Evolutionary conservation across 2,329 filamentous ascomycete species (phyloP).

Genomic region (Xylariomycetidae sp.): DNA sequence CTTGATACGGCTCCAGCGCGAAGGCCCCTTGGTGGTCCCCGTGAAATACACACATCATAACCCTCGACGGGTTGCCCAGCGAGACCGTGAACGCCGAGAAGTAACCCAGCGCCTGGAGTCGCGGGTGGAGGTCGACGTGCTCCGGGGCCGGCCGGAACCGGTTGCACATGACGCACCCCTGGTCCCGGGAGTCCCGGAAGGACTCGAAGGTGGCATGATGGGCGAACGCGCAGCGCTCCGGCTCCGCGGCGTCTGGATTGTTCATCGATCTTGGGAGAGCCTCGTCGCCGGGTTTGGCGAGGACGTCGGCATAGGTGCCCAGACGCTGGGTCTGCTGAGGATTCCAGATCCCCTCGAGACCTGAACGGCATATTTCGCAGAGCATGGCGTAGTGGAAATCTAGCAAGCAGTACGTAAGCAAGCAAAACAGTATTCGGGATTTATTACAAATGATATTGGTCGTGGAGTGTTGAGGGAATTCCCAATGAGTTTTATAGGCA

Average conservation of each 20-base stretch:
- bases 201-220: slow-evolving; percentile 4
- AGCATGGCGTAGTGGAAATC: slow-evolving; percentile 1
- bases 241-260: not conserved
- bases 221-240: slow-evolving; percentile 4
- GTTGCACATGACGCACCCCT: slow-evolving; percentile 5
- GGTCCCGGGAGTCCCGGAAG: not conserved
- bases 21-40: not conserved
- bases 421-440: too few species aligned
- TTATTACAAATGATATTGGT: too few species aligned
- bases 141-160: not conserved
- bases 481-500: too few species aligned
- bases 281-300: not conserved
- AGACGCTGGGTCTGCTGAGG: not conserved
- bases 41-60: not conserved
- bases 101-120: slow-evolving; percentile 1
- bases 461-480: too few species aligned
- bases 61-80: not conserved
- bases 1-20: not conserved
- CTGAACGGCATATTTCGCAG: slow-evolving; percentile 1
- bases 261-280: not conserved
- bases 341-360: slow-evolving; percentile 3
- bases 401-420: too few species aligned
- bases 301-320: not conserved
- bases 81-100: slow-evolving; percentile 1
- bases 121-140: not conserved